Conservation (phyloP, 352 stramenopile genomes). For the Globisporangium spiculum region DNA sequence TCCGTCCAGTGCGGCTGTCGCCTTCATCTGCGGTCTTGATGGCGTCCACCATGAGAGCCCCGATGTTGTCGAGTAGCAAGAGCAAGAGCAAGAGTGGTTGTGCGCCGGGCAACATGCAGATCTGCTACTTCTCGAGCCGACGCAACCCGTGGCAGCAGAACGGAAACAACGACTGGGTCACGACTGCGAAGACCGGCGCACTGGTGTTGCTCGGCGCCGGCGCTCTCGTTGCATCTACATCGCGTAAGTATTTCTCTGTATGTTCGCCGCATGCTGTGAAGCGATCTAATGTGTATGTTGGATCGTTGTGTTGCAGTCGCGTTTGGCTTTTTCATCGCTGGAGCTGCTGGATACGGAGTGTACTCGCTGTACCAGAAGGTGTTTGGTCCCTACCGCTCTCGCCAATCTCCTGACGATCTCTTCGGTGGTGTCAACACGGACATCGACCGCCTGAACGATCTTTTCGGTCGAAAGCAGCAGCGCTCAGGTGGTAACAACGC, state of each 20-base stretch:
- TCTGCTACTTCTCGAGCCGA: slow-evolving; percentile 33
- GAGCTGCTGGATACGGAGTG: slow-evolving; percentile 63
- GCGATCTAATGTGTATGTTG: background rate
- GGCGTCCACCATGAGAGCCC: background rate
- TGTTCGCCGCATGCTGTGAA: background rate
- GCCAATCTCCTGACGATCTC: slow-evolving; percentile 25
- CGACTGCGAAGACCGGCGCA: slow-evolving; percentile 55
- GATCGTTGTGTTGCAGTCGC: slow-evolving; percentile 34
- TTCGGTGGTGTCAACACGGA: slow-evolving; percentile 44
- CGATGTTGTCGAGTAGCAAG: background rate
- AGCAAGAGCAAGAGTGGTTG: background rate
- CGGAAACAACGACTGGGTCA: slow-evolving; percentile 42
- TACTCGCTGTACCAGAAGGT: slow-evolving; percentile 72
- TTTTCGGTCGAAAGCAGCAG: slow-evolving; percentile 35
- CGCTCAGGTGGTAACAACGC: background rate
- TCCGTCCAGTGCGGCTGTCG: background rate
- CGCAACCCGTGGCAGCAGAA: slow-evolving; percentile 36
- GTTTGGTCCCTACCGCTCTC: slow-evolving; percentile 44
- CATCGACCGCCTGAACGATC: slow-evolving; percentile 43
- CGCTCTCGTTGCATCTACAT: slow-evolving; percentile 55
- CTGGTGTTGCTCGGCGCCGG: slow-evolving; percentile 57
- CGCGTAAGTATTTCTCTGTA: slow-evolving; percentile 34
- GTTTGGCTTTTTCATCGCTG: slow-evolving; percentile 66
- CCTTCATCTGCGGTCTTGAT: slow-evolving; percentile 4
- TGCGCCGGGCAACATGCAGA: slow-evolving; percentile 12